phyloP scores from a whole-genome alignment of 139 green algal species.

The Tetraselmis striata region DNA sequence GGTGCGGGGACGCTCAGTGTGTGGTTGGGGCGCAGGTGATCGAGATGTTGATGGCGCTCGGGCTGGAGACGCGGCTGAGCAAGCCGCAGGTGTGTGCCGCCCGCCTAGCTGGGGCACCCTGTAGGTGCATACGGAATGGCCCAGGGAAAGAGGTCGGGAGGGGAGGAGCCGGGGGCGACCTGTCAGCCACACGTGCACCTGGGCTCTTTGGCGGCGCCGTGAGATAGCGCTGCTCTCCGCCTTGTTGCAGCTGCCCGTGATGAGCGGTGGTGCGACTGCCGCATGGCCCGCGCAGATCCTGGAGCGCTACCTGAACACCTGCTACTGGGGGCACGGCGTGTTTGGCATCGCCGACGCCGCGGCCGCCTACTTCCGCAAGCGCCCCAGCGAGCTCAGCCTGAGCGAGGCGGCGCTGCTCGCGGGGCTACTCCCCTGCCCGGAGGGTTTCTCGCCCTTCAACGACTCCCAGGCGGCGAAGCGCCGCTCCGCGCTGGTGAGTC shows the following conservation, averaged over 20 bases:
- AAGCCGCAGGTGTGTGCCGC: slow-evolving; percentile 32
- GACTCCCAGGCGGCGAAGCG: slow-evolving; percentile 18
- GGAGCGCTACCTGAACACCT: slow-evolving; percentile 38
- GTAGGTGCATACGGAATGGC: no score
- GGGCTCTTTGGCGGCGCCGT: no score
- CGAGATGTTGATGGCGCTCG: slow-evolving; percentile 41
- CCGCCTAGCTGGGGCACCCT: no score
- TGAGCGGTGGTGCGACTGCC: no score
- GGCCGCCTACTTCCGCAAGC: slow-evolving; percentile 47
- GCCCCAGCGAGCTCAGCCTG: slow-evolving; percentile 39
- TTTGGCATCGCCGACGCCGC: slow-evolving; percentile 41
- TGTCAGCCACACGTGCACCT: no score
- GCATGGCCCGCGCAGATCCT: slow-evolving; percentile 29
- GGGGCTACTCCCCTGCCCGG: slow-evolving; percentile 43
- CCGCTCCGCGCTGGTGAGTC: neutral
- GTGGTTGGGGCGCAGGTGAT: slow-evolving; percentile 26
- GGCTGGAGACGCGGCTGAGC: slow-evolving; percentile 35
- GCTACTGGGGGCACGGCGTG: slow-evolving; percentile 57
- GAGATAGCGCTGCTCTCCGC: no score
- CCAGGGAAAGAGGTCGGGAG: no score
- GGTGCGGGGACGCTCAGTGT: no score
- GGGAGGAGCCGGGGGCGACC: no score
- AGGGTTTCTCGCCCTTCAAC: slow-evolving; percentile 41
- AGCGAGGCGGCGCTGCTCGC: slow-evolving; percentile 44
- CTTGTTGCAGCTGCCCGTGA: no score